phyloP scores from a whole-genome alignment of 2,329 filamentous ascomycete genomes.

The Neospermospora avenae region DNA sequence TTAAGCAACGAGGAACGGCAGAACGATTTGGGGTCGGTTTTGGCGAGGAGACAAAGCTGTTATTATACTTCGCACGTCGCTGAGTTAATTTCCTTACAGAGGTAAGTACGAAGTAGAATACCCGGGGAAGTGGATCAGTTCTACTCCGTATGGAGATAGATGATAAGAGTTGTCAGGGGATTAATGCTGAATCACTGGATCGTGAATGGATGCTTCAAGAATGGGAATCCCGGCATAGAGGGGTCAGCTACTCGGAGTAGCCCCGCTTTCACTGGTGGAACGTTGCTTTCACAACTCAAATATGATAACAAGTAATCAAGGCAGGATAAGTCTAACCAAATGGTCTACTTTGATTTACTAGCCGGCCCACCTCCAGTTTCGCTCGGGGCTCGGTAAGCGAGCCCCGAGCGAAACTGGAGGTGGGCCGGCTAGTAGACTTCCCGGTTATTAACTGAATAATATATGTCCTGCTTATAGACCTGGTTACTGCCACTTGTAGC shows the following conservation, averaged over 20 bases:
- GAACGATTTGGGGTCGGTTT: not conserved
- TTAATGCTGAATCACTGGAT: not conserved
- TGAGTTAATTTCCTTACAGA: not conserved
- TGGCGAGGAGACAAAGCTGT: not conserved
- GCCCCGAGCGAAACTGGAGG: no score
- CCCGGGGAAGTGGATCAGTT: not conserved
- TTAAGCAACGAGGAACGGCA: not conserved
- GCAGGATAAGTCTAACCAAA: not conserved
- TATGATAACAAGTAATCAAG: not conserved
- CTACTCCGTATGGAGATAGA: not conserved
- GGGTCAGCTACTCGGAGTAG: not conserved
- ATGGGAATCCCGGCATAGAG: not conserved
- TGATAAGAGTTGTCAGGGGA: not conserved
- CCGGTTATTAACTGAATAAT: no score
- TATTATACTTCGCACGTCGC: slow-evolving; percentile 1
- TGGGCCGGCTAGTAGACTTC: no score
- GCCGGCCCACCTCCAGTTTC: no score
- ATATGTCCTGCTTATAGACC: no score
- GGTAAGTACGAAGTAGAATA: no score
- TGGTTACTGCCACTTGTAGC: no score
- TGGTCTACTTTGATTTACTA: not conserved
- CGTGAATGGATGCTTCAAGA: slow-evolving; percentile 1
- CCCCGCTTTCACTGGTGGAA: slow-evolving; percentile 3
- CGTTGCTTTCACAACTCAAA: not conserved
- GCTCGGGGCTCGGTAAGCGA: no score